These are phyloP conservation scores for Baudoinia panamericana DNA, from an alignment of 495 filamentous ascomycete species.

Conservation along the genomic window DNA sequence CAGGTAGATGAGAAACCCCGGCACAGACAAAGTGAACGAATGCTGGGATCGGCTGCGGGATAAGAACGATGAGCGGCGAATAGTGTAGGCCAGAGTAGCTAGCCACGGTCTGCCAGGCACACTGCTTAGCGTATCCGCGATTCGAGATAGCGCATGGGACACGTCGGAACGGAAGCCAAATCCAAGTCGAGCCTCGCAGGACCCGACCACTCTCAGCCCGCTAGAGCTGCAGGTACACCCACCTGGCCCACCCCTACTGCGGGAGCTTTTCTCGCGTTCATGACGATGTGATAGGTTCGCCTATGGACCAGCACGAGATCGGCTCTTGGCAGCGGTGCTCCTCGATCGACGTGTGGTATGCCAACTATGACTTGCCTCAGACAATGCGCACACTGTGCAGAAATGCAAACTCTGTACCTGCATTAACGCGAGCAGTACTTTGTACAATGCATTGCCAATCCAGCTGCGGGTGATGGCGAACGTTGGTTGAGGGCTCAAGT, in stretches of 20 bases:
- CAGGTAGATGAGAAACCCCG: slow-evolving; percentile 18
- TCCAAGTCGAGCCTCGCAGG: slow-evolving; percentile 2
- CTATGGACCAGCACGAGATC: slow-evolving; percentile 2
- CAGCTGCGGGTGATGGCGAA: too few relatives aligned
- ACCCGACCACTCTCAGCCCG: slow-evolving; percentile 7
- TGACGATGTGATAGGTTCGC: slow-evolving; percentile 1
- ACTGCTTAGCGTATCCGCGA: slow-evolving; percentile 7
- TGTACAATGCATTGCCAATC: too few relatives aligned
- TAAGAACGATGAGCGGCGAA: slow-evolving; percentile 11
- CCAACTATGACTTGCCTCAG: too few relatives aligned
- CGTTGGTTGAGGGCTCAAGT: too few relatives aligned
- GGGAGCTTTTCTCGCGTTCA: neutral
- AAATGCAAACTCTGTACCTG: too few relatives aligned
- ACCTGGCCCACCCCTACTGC: slow-evolving; percentile 4
- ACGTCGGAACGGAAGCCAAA: slow-evolving; percentile 13
- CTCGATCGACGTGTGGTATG: too few relatives aligned
- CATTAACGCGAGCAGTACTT: too few relatives aligned
- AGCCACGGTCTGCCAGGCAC: slow-evolving; percentile 13
- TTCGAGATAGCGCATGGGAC: slow-evolving; percentile 13
- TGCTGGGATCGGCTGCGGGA: slow-evolving; percentile 3
- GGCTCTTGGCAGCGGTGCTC: slow-evolving; percentile 4
- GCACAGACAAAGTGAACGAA: slow-evolving; percentile 6
- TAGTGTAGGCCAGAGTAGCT: slow-evolving; percentile 7
- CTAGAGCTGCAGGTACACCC: slow-evolving; percentile 7
- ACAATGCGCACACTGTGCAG: too few relatives aligned